phyloP scores from a whole-genome alignment of 257 asterid genomes.

The Solanum ahanhuiri region DNA sequence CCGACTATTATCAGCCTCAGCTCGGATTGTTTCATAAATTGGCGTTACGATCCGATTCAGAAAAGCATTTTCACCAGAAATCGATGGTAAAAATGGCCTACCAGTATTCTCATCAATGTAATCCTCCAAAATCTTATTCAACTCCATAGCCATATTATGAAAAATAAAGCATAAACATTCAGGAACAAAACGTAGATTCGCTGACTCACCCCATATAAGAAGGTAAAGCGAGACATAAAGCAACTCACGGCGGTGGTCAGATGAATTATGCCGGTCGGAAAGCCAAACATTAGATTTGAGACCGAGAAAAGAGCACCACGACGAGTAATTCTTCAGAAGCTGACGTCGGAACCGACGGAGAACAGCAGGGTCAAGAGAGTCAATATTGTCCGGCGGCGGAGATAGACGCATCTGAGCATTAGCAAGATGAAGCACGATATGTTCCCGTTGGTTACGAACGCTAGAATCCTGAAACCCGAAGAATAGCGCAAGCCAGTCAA shows the following conservation, averaged over 20 bases:
- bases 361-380: constrained; percentile 66
- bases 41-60: constrained; percentile 69
- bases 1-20: constrained; percentile 74
- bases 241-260: constrained; percentile 81
- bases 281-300: constrained; percentile 77
- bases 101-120: constrained; percentile 93
- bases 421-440: constrained; percentile 73
- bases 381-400: constrained; percentile 92
- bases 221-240: constrained; percentile 71
- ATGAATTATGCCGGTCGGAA: constrained; percentile 38
- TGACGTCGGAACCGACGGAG: constrained; percentile 77
- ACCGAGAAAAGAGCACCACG: constrained; percentile 84
- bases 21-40: constrained; percentile 63
- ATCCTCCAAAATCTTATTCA: constrained; percentile 87
- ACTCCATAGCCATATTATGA: constrained; percentile 89
- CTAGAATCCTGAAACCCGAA: constrained; percentile 82
- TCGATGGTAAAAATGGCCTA: constrained; percentile 71
- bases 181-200: constrained; percentile 83
- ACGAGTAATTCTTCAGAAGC: constrained; percentile 56
- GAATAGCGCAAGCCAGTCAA: constrained; percentile 83
- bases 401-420: constrained; percentile 95
- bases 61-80: constrained; percentile 81
- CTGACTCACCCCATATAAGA: constrained; percentile 96
- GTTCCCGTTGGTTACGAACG: constrained; percentile 85
- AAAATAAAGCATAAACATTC: constrained; percentile 77